Conservation (phyloP, 148 eudicot genomes). For the Chenopodium formosanum region DNA sequence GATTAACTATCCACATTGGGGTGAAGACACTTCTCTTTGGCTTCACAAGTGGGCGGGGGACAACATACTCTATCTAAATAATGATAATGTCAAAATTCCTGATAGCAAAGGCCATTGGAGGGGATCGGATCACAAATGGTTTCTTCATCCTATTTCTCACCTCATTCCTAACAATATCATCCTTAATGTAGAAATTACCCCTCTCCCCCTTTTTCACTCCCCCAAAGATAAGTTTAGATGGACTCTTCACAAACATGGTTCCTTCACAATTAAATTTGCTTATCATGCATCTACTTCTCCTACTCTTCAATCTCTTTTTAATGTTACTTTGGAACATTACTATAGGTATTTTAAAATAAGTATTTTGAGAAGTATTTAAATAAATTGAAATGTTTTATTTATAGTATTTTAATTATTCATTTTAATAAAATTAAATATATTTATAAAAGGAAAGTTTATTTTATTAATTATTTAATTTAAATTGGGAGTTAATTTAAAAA, state of each 20-base stretch:
- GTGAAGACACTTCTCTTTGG: background rate
- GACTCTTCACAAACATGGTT: background rate
- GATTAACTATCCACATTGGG: background rate
- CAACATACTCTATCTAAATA: too few species aligned
- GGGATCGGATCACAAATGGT: background rate
- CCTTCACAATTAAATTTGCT: background rate
- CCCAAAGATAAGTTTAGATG: background rate
- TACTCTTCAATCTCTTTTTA: background rate
- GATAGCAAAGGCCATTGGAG: background rate
- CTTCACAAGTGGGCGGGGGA: background rate
- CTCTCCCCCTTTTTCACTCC: background rate
- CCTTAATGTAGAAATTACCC: background rate
- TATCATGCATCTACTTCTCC: background rate
- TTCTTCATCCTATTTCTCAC: background rate
- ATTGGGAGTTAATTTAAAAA: too few species aligned
- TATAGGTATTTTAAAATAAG: too few species aligned
- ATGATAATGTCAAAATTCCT: fast-evolving
- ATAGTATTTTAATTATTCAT: too few species aligned
- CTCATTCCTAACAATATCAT: background rate
- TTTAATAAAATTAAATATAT: too few species aligned
- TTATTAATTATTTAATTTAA: too few species aligned
- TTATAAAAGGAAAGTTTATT: too few species aligned
- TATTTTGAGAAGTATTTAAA: too few species aligned
- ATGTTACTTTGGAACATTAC: background rate
- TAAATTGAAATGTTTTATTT: too few species aligned